Evolutionary conservation across 495 filamentous ascomycete genomes (phyloP).

Genomic region (Tuber indicum): DNA sequence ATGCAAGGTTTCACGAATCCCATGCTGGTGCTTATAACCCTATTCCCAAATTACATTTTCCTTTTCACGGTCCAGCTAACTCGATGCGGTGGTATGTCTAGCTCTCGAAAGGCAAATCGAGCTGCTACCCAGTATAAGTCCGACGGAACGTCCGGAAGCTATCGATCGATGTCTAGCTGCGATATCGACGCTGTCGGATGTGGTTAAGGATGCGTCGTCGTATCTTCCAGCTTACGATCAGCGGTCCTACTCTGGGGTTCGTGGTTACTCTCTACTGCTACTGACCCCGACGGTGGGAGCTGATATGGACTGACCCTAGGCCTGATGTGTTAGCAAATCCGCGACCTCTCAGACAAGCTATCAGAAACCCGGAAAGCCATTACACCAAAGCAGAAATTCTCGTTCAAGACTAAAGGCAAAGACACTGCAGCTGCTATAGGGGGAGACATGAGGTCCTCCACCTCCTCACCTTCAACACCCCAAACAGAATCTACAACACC

Average conservation of each 20-base stretch:
- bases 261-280: constrained; percentile 1
- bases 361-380: constrained; percentile 53
- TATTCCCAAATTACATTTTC: neutral
- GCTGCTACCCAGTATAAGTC: constrained; percentile 10
- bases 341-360: constrained; percentile 60
- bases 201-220: constrained; percentile 61
- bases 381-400: constrained; percentile 62
- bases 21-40: constrained; percentile 12
- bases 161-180: constrained; percentile 60
- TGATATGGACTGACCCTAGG: constrained; percentile 5
- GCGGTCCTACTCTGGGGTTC: constrained; percentile 63
- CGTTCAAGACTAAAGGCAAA: constrained; percentile 60
- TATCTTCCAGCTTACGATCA: constrained; percentile 73
- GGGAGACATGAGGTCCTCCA: constrained; percentile 51
- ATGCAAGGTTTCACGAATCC: constrained; percentile 27
- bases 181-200: constrained; percentile 60
- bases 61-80: neutral
- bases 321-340: constrained; percentile 55
- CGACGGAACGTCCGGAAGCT: constrained; percentile 54
- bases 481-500: constrained; percentile 38
- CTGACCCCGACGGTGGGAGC: neutral
- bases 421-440: constrained; percentile 52
- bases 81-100: neutral
- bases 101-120: constrained; percentile 33
- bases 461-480: constrained; percentile 44